Percentiles rank a stretch among this genome's conserved stretches.
Evolutionary conservation across 192 early-diverging fungal species (phyloP).

Genomic region (Backusella sp.): DNA sequence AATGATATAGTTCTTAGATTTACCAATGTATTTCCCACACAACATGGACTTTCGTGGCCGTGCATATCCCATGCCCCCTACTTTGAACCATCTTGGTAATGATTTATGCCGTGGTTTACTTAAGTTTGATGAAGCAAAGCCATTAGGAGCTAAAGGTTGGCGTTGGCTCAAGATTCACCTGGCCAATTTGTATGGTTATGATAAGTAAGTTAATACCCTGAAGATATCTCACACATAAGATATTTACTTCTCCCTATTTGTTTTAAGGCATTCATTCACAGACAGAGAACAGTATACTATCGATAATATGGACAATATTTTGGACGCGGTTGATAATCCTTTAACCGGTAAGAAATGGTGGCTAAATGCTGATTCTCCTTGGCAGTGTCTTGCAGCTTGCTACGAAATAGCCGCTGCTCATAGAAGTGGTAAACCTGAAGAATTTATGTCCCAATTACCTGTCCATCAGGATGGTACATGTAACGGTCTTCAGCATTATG

Average conservation of each 20-base stretch:
- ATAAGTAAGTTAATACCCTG: slow-evolving; percentile 58
- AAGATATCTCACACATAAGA: not conserved
- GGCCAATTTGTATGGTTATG: slow-evolving; percentile 87
- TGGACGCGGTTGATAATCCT: slow-evolving; percentile 83
- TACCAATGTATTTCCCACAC: slow-evolving; percentile 95
- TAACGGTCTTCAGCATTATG: slow-evolving; percentile 98
- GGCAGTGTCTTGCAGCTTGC: slow-evolving; percentile 92
- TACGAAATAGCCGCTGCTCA: slow-evolving; percentile 78
- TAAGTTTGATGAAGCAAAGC: slow-evolving; percentile 77
- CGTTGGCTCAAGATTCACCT: slow-evolving; percentile 96
- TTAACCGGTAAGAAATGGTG: slow-evolving; percentile 81
- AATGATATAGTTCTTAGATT: slow-evolving; percentile 69
- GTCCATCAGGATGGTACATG: slow-evolving; percentile 98
- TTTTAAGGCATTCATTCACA: slow-evolving; percentile 66
- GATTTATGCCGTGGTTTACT: slow-evolving; percentile 94
- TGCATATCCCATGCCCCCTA: slow-evolving; percentile 94
- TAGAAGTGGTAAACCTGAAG: slow-evolving; percentile 66
- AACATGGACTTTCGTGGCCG: slow-evolving; percentile 97
- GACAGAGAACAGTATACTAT: slow-evolving; percentile 77
- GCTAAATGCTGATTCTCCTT: slow-evolving; percentile 86
- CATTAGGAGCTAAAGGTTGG: slow-evolving; percentile 76
- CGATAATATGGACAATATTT: slow-evolving; percentile 74
- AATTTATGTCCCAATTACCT: slow-evolving; percentile 72
- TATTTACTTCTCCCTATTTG: not conserved
- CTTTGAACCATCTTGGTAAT: slow-evolving; percentile 95